Base-by-base conservation (phyloP, 495 filamentous ascomycete genomes). In the Lindgomyces ingoldianus region DNA sequence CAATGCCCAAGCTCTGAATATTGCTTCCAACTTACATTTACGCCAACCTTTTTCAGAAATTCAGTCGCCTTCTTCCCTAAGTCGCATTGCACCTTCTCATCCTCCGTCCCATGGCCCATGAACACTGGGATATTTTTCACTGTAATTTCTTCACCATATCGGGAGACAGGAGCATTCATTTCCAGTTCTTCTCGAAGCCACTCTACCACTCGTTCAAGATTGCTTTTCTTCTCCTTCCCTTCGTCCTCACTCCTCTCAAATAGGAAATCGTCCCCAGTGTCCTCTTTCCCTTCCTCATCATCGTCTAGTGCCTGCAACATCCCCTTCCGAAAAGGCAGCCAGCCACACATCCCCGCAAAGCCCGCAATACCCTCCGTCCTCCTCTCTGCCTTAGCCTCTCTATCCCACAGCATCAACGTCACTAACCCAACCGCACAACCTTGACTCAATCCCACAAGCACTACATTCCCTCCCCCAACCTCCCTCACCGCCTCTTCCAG, bases 1-100 rank as follows among this genome's bases (percentile, higher is more conserved):
- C 83, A 86, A 71, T 87, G 84, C 0, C 82, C 82, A 0, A 85
- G 76, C 1, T 74, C 77, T 51, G 76, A 33, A 72, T 85, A 88
- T 39, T 75, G 74, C 64, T 75, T 79, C 76, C 77, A 84, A 19
- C 74, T 74, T 3, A 85, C 76, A 54, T 79, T 62, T 51, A 79
- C 71, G 2, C 77, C 80, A 9, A 84, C 72, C 0, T 58, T 51
- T 21, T 61, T 39, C 46, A 87, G 60, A 8, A 72, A 70, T 26
- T 75, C 70, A 16, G 71, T 68, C 60, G 84, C 72, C n/a, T 70
- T 60, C 42, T 73, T 60, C 4, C 84, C 84, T 24, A 80, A 70
- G 4, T 72, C 39, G 0, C 81, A 65, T n/a, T 76, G 72, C 4
- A 87, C 79, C 19, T 82, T 76, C 0, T 74, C 70, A 70, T 87